Conservation (phyloP, 495 filamentous ascomycete genomes). For the Massariosphaeria phaeospora region DNA sequence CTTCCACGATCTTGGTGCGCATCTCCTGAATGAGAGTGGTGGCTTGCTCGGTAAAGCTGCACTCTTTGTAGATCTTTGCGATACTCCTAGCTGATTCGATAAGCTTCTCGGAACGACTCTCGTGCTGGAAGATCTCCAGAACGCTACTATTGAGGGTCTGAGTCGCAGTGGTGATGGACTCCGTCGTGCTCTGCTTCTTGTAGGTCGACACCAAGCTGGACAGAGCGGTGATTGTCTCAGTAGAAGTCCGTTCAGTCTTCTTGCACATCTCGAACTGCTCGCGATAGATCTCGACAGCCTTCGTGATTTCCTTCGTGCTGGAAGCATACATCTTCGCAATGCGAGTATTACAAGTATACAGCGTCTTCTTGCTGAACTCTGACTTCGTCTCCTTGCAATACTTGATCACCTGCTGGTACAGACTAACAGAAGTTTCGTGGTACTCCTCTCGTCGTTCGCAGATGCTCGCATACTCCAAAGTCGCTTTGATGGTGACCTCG, state of each 20-base stretch:
- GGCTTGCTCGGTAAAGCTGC: constrained; percentile 50
- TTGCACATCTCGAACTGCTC: constrained; percentile 18
- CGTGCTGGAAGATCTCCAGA: constrained; percentile 49
- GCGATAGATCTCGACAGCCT: constrained; percentile 23
- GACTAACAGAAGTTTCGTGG: constrained; percentile 16
- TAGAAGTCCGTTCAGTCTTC: constrained; percentile 14
- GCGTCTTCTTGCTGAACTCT: constrained; percentile 18
- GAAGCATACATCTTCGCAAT: constrained; percentile 54
- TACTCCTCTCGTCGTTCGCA: constrained; percentile 23
- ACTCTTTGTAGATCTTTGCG: constrained; percentile 52
- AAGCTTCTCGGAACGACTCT: constrained; percentile 20
- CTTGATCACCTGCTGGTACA: constrained; percentile 36
- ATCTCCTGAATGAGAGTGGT: constrained; percentile 52
- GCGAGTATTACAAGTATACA: constrained; percentile 45
- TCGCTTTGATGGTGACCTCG: constrained; percentile 24
- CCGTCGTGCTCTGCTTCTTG: constrained; percentile 29
- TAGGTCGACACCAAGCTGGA: constrained; percentile 14
- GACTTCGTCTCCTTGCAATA: constrained; percentile 26
- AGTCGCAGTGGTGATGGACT: constrained; percentile 22
- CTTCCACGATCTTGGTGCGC: constrained; percentile 51
- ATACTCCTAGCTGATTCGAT: constrained; percentile 25
- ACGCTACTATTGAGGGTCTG: constrained; percentile 30
- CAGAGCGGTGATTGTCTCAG: constrained; percentile 22
- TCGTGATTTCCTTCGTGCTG: constrained; percentile 22
- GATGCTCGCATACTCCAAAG: constrained; percentile 18